Evolutionary conservation across 2,329 filamentous ascomycete genomes (phyloP).

Genomic region (Hypoxylon sp.): DNA sequence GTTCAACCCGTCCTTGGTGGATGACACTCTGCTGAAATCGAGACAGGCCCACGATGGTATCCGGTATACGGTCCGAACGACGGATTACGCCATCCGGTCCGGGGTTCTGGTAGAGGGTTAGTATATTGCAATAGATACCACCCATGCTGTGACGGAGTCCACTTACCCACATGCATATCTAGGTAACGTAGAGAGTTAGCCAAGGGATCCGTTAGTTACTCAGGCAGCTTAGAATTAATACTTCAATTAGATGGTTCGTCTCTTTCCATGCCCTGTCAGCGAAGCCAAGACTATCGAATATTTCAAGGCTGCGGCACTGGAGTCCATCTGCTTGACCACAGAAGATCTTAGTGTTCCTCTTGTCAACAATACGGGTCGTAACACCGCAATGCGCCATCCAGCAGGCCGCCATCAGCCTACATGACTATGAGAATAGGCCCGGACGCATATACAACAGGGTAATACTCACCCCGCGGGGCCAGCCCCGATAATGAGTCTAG

Average conservation of each 20-base stretch:
- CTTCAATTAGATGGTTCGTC: conserved; percentile 77
- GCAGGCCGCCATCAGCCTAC: conserved; percentile 59
- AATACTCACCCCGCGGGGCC: conserved; percentile 53
- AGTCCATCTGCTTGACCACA: conserved; percentile 63
- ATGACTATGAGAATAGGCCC: conserved; percentile 9
- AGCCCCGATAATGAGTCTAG: conserved; percentile 50
- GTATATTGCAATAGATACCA: neutral
- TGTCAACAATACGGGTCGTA: conserved; percentile 61
- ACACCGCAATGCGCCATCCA: conserved; percentile 62
- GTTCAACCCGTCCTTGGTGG: conserved; percentile 79
- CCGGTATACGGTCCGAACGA: conserved; percentile 72
- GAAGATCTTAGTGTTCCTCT: conserved; percentile 58
- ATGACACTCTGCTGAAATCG: conserved; percentile 76
- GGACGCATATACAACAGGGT: neutral
- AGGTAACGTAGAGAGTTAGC: conserved; percentile 21
- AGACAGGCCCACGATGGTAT: conserved; percentile 73
- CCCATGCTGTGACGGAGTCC: neutral
- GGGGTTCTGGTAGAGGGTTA: conserved; percentile 67
- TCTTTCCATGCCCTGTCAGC: conserved; percentile 75
- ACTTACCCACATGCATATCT: conserved; percentile 54
- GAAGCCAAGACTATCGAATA: conserved; percentile 79
- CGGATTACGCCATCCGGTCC: conserved; percentile 69
- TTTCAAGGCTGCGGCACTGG: conserved; percentile 77
- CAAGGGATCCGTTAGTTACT: neutral
- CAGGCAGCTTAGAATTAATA: conserved; percentile 52